Base-by-base conservation (phyloP, 129 eudicot genomes). In the Arctium lappa region DNA sequence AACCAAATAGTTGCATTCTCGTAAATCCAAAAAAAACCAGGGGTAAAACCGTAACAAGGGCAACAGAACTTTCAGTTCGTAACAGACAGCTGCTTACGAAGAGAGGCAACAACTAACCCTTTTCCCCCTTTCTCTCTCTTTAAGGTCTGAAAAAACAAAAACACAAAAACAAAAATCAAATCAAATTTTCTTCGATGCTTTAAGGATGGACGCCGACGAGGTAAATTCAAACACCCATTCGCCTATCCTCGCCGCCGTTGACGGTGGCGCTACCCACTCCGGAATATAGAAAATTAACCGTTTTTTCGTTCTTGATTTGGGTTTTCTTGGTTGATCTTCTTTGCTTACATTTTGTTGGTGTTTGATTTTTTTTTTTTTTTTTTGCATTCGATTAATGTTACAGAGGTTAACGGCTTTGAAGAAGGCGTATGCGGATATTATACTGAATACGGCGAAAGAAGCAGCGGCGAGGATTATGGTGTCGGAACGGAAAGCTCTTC, bases 381-480 rank as follows among this genome's bases (percentile, higher is more conserved):
- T 80, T 56, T 38, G 62, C 76, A 46, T 56, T 82, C 73, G 42
- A 80, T 81, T 73, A 22, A 83, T 85, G 30, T 85, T 86, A 82
- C 81, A 95, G 99, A 91, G 89, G 81, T 66, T 95, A 83, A 76
- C 75, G 87, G 93, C 93, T 42, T 87, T 94, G 89, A 91, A 94
- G 91, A 94, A 88, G 89, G 98, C 97, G 33, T 92, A 92, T 73
- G 98, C 98, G 18, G 97, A 94, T 83, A 88, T 94, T 80, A 91
- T 95, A 38, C 65, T 95, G 82, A 95, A 92, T 76, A 95, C 95
- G 72, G 93, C 99, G 22, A 92, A 92, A 78, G 99, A 95, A 83
- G 97, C 97, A 36, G 97, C 99, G 50, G 91, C 92, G 6, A 88
- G 99, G 91, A 87, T 93, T 77, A 90, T 93, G 92, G 88, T 76